These are phyloP conservation scores for Zygoascus sp. DNA, from an alignment of 1,139 yeast species.

Conservation along the genomic window DNA sequence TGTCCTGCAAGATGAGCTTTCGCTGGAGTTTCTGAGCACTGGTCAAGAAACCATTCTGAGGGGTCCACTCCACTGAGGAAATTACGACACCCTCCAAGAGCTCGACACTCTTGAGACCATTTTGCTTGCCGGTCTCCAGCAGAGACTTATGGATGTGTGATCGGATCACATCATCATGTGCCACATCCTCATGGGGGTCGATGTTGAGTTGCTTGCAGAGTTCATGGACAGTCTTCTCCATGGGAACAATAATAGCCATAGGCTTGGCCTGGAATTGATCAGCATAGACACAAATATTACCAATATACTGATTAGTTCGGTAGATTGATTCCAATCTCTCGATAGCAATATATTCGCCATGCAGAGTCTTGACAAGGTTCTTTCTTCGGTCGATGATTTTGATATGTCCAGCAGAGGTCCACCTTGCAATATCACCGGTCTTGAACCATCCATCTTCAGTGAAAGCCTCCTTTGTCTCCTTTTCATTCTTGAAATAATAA, in stretches of 20 bases:
- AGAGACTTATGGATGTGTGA: constrained; percentile 56
- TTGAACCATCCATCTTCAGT: constrained; percentile 89
- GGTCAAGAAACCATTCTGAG: constrained; percentile 89
- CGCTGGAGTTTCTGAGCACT: constrained; percentile 96
- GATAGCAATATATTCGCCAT: constrained; percentile 96
- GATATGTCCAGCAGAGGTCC: constrained; percentile 77
- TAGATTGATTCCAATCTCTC: constrained; percentile 82
- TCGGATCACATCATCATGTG: constrained; percentile 54
- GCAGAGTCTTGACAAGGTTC: constrained; percentile 90
- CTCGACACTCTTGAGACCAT: constrained; percentile 84
- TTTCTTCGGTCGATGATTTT: constrained; percentile 90
- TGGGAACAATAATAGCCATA: constrained; percentile 82
- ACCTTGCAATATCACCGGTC: constrained; percentile 97
- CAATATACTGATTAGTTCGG: constrained; percentile 74
- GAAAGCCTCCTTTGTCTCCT: constrained; percentile 75
- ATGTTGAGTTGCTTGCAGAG: constrained; percentile 54
- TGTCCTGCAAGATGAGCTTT: constrained; percentile 69
- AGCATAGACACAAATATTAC: constrained; percentile 89
- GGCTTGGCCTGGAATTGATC: constrained; percentile 86
- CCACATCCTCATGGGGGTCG: constrained; percentile 48
- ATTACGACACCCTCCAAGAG: constrained; percentile 73
- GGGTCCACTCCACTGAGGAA: constrained; percentile 94
- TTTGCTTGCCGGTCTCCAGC: constrained; percentile 68
- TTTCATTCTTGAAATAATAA: constrained; percentile 77
- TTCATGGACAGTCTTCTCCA: constrained; percentile 58